These are phyloP conservation scores for Termitomyces sp. DNA, from an alignment of 768 basidiomycete species.

Conservation along the genomic window DNA sequence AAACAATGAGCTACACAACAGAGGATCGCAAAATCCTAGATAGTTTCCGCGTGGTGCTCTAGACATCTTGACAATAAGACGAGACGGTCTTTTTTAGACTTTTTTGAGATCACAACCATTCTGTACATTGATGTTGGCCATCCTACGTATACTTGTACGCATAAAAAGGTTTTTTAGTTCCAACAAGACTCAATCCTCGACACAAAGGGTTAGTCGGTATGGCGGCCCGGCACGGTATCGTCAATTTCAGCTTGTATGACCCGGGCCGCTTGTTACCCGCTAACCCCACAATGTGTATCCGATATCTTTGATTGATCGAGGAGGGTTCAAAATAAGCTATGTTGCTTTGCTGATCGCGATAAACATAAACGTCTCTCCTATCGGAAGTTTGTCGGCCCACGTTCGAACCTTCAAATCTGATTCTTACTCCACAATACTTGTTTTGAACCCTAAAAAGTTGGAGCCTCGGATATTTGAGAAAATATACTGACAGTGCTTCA, in stretches of 20 bases:
- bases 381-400: neutral
- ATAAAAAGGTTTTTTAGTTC: too few species aligned
- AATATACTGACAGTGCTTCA: neutral
- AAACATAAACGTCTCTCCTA: neutral
- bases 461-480: too few species aligned
- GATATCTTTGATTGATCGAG: slow-evolving; percentile 20
- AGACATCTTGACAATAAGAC: slow-evolving; percentile 5
- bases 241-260: neutral
- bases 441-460: too few species aligned
- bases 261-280: slow-evolving; percentile 1
- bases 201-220: neutral
- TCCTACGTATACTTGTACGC: neutral
- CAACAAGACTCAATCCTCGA: too few species aligned
- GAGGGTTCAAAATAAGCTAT: slow-evolving; percentile 26
- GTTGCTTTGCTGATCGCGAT: slow-evolving; percentile 14
- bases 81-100: neutral
- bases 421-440: too few species aligned
- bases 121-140: neutral
- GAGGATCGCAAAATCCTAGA: slow-evolving; percentile 56
- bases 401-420: neutral
- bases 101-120: neutral
- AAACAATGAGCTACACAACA: slow-evolving; percentile 26
- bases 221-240: neutral
- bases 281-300: neutral
- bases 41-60: slow-evolving; percentile 50